phyloP scores from a whole-genome alignment of 352 stramenopile species.

The Phytophthora chlamydospora region DNA sequence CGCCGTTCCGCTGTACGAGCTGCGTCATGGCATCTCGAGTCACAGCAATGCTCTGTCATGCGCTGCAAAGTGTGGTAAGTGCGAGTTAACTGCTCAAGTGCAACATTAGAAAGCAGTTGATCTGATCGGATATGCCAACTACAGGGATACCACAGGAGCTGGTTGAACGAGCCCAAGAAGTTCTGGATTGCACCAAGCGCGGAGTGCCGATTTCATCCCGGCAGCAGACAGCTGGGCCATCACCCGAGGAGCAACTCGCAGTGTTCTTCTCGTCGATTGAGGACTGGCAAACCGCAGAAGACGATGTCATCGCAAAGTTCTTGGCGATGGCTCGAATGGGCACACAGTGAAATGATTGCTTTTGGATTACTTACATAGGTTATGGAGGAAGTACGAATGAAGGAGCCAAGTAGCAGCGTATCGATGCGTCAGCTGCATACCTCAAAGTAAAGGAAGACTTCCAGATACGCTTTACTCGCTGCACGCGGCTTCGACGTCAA shows the following conservation, averaged over 20 bases:
- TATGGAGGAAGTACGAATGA: constrained; percentile 12
- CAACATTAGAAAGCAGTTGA: background rate
- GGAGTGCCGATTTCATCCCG: constrained; percentile 32
- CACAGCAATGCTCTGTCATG: constrained; percentile 81
- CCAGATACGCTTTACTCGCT: constrained; percentile 22
- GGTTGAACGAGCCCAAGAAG: constrained; percentile 50
- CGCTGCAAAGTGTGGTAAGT: constrained; percentile 65
- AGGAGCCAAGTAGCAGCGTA: background rate
- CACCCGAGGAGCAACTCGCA: constrained; percentile 49
- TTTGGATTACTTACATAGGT: constrained; percentile 36
- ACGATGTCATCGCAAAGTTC: constrained; percentile 56
- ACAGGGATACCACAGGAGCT: constrained; percentile 54
- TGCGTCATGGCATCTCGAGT: constrained; percentile 60
- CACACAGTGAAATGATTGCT: constrained; percentile 28
- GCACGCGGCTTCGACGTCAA: constrained; percentile 50
- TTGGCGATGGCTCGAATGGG: constrained; percentile 57
- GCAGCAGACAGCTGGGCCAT: constrained; percentile 32
- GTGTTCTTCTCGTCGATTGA: constrained; percentile 57
- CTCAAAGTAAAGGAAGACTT: constrained; percentile 17
- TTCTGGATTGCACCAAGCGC: constrained; percentile 44
- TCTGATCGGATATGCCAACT: constrained; percentile 6
- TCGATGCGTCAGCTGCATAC: background rate
- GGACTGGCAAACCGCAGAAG: constrained; percentile 52
- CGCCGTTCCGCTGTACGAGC: constrained; percentile 63
- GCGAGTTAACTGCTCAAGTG: background rate